phyloP scores from a whole-genome alignment of 306 rosid genomes.

The Dalbergia cochinchinensis region DNA sequence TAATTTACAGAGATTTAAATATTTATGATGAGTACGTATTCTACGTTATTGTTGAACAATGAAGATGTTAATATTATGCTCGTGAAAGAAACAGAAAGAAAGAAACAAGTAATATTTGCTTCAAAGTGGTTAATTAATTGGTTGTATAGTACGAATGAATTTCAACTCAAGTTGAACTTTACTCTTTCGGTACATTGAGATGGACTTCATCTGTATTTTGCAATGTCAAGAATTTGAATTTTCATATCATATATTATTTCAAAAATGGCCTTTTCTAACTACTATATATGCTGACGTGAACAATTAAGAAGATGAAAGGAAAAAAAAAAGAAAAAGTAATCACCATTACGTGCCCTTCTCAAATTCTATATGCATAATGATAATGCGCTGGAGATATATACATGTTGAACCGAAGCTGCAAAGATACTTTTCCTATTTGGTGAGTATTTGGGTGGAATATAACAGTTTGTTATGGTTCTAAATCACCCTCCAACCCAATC shows the following conservation, averaged over 20 bases:
- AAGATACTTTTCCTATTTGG: constrained; percentile 29
- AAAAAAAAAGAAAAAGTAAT: neutral
- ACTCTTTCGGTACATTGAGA: no score
- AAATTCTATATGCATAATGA: neutral
- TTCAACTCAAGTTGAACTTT: no score
- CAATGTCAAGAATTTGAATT: no score
- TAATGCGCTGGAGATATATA: constrained; percentile 20
- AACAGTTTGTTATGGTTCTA: constrained; percentile 44
- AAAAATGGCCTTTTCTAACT: no score
- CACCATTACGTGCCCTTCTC: neutral
- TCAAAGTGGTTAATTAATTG: no score
- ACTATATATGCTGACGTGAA: no score
- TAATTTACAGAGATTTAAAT: no score
- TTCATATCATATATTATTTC: no score
- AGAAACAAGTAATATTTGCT: neutral
- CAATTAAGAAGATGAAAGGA: neutral
- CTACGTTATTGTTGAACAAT: constrained; percentile 2
- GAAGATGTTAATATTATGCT: constrained; percentile 9
- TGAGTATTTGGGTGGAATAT: constrained; percentile 35
- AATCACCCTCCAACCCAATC: neutral
- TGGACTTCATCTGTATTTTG: no score
- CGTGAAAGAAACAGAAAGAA: neutral
- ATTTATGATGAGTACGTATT: neutral
- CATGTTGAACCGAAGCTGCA: neutral
- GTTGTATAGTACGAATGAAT: no score